These are phyloP conservation scores for Colletotrichum shisoi DNA, from an alignment of 2,329 filamentous ascomycete species.

Conservation along the genomic window DNA sequence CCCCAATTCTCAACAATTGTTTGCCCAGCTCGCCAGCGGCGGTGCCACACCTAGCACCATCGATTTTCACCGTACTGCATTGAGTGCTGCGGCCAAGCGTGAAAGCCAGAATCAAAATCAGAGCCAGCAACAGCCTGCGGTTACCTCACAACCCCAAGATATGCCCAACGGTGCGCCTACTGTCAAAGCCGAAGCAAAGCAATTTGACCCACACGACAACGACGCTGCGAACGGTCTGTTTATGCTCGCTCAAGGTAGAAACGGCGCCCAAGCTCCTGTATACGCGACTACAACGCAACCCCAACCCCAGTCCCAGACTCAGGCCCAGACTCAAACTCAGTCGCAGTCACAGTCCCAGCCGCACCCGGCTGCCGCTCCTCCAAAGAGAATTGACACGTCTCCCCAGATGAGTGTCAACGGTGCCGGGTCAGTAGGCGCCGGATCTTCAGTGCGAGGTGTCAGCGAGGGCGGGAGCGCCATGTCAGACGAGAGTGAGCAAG, in stretches of 20 bases:
- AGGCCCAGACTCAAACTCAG: conserved; percentile 56
- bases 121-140: conserved; percentile 42
- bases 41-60: conserved; percentile 88
- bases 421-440: conserved; percentile 50
- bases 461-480: conserved; percentile 74
- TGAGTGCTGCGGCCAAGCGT: conserved; percentile 76
- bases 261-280: conserved; percentile 61
- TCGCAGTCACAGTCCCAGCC: conserved; percentile 57
- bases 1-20: conserved; percentile 79
- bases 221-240: conserved; percentile 95
- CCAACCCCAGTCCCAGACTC: conserved; percentile 61
- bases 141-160: conserved; percentile 43
- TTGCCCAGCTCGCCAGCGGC: conserved; percentile 79
- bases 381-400: conserved; percentile 54
- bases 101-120: conserved; percentile 53
- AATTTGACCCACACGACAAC: conserved; percentile 87
- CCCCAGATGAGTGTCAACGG: conserved; percentile 62
- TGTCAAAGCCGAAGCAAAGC: conserved; percentile 60
- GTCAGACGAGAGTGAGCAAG: conserved; percentile 76
- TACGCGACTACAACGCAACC: conserved; percentile 58
- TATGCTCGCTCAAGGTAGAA: conserved; percentile 82
- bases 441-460: conserved; percentile 59
- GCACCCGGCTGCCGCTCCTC: conserved; percentile 54
- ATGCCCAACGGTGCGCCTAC: conserved; percentile 51
- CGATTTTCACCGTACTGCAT: conserved; percentile 92